Conservation (phyloP, 495 filamentous ascomycete genomes). For the Neurospora cerealis region DNA sequence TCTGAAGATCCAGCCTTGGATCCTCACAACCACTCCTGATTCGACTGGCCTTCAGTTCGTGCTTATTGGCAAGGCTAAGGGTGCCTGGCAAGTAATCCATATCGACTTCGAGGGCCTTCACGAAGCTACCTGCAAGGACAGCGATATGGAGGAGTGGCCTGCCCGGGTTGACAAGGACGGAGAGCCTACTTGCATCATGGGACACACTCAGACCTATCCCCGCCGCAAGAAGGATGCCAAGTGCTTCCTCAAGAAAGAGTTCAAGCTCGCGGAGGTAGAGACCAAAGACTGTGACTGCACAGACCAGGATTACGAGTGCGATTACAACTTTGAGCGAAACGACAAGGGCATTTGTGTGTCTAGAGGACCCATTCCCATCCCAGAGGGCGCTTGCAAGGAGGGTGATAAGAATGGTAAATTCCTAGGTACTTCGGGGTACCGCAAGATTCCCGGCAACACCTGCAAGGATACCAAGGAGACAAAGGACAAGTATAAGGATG, state of each 20-base stretch:
- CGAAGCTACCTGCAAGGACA: slow-evolving; percentile 65
- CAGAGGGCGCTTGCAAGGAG: slow-evolving; percentile 56
- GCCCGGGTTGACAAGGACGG: slow-evolving; percentile 72
- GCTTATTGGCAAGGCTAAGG: slow-evolving; percentile 48
- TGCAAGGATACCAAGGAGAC: slow-evolving; percentile 51
- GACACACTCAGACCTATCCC: slow-evolving; percentile 73
- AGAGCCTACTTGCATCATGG: slow-evolving; percentile 85
- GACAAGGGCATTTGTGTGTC: slow-evolving; percentile 46
- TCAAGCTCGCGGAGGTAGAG: slow-evolving; percentile 57
- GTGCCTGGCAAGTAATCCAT: slow-evolving; percentile 48
- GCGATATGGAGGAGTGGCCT: slow-evolving; percentile 80
- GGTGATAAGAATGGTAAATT: slow-evolving; percentile 53
- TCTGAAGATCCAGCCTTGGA: slow-evolving; percentile 50
- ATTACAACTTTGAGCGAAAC: slow-evolving; percentile 74
- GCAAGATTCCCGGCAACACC: slow-evolving; percentile 82
- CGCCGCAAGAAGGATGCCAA: slow-evolving; percentile 75
- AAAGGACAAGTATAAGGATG: slow-evolving; percentile 48
- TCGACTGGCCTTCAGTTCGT: slow-evolving; percentile 87
- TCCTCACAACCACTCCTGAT: slow-evolving; percentile 78
- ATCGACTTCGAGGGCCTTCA: slow-evolving; percentile 79
- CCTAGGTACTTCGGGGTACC: slow-evolving; percentile 78
- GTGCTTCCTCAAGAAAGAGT: slow-evolving; percentile 82
- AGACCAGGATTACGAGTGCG: slow-evolving; percentile 82
- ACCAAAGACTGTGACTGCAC: slow-evolving; percentile 70
- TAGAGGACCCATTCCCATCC: slow-evolving; percentile 41